phyloP scores from a whole-genome alignment of 139 green algal genomes.

The Monoraphidium neglectum region DNA sequence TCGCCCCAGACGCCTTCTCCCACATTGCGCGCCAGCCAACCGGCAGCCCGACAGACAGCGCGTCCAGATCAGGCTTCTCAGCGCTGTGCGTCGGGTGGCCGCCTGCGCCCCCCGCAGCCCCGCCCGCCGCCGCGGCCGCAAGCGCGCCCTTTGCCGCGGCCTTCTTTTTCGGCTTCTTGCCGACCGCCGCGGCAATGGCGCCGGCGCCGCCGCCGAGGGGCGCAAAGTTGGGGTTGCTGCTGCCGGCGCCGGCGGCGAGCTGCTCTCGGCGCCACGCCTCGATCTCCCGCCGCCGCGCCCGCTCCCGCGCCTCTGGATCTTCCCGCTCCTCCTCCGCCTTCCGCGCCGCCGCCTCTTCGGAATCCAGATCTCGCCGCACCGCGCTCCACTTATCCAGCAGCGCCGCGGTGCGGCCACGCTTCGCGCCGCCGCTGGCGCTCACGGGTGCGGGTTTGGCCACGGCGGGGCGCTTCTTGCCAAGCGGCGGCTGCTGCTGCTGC shows the following conservation, averaged over 20 bases:
- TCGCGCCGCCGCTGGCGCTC: background rate
- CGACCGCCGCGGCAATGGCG: background rate
- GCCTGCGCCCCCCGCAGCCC: background rate
- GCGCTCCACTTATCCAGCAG: conserved; percentile 72
- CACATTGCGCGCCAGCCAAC: conserved; percentile 66
- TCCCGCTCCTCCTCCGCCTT: conserved; percentile 19
- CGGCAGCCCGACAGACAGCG: conserved; percentile 58
- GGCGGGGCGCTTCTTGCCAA: background rate
- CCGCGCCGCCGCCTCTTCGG: conserved; percentile 42
- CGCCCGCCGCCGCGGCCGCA: background rate
- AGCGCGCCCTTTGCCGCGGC: background rate
- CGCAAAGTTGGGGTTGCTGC: conserved; percentile 73
- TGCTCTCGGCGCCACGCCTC: conserved; percentile 72
- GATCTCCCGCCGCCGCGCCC: conserved; percentile 45
- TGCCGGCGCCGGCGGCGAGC: conserved; percentile 44
- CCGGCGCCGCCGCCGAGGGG: background rate
- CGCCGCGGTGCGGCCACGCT: conserved; percentile 43
- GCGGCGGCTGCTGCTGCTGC: background rate
- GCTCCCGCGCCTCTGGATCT: conserved; percentile 48
- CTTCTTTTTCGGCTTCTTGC: conserved; percentile 1
- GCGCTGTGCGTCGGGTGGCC: conserved; percentile 36
- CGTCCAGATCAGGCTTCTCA: conserved; percentile 58
- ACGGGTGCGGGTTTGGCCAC: background rate
- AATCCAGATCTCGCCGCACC: conserved; percentile 44
- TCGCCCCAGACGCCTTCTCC: conserved; percentile 50